These are phyloP conservation scores for Dictyostelium brefeldianum DNA, from an alignment of 78 protist species.

Conservation along the genomic window DNA sequence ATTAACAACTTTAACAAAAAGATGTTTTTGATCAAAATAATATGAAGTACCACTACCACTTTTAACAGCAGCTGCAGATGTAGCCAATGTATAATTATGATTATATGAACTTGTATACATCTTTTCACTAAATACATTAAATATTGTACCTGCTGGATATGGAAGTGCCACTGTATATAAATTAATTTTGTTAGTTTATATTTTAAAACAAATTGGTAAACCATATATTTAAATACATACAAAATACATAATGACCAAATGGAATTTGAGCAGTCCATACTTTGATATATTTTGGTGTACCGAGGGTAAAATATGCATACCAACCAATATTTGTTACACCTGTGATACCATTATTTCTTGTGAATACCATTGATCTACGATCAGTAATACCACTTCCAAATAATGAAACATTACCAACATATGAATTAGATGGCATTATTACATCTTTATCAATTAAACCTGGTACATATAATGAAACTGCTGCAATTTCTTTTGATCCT, in stretches of 20 bases:
- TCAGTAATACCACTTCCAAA: constrained; percentile 47
- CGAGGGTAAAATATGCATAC: constrained; percentile 16
- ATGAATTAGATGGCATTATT: background rate
- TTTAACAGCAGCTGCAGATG: constrained; percentile 32
- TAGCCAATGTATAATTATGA: constrained; percentile 11
- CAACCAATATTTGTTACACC: constrained; percentile 57
- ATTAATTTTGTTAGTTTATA: no score
- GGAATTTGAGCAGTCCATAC: constrained; percentile 30
- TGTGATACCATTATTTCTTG: constrained; percentile 54
- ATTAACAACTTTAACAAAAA: constrained; percentile 44
- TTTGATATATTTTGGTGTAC: constrained; percentile 42
- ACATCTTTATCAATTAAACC: background rate
- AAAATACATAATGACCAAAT: constrained; percentile 16
- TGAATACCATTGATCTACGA: background rate
- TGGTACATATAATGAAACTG: background rate
- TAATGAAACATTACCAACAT: constrained; percentile 33
- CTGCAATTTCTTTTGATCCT: constrained; percentile 11
- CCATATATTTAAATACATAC: no score
- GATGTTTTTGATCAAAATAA: constrained; percentile 44
- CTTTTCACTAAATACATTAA: background rate
- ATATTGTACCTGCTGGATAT: constrained; percentile 41
- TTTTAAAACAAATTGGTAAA: no score
- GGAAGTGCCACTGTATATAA: constrained; percentile 10
- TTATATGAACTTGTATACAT: background rate
- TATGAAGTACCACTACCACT: constrained; percentile 45